phyloP scores from a whole-genome alignment of 1,139 yeast species.

The Geotrichum cucujoidarum region DNA sequence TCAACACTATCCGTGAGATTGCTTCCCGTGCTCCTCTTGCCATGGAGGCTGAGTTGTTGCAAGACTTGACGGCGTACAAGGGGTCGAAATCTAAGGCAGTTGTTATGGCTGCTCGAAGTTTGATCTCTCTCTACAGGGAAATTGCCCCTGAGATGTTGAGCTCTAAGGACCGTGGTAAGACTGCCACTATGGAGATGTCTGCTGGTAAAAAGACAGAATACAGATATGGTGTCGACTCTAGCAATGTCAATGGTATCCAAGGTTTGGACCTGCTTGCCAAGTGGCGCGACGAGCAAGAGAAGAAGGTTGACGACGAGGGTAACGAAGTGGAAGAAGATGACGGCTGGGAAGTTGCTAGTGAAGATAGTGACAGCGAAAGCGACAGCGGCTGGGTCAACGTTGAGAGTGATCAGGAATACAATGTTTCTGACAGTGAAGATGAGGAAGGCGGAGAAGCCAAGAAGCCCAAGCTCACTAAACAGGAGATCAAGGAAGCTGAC shows the following conservation, averaged over 20 bases:
- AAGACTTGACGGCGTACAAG: slow-evolving; percentile 83
- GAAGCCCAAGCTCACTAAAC: slow-evolving; percentile 24
- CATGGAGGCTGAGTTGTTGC: slow-evolving; percentile 77
- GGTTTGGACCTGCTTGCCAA: slow-evolving; percentile 85
- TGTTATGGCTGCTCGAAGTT: slow-evolving; percentile 88
- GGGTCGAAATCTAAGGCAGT: slow-evolving; percentile 93
- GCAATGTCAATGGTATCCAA: slow-evolving; percentile 52
- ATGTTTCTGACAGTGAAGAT: slow-evolving; percentile 60
- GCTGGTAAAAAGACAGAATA: slow-evolving; percentile 39
- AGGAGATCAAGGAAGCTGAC: slow-evolving; percentile 32
- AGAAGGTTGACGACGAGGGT: slow-evolving; percentile 42
- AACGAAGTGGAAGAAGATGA: slow-evolving; percentile 38
- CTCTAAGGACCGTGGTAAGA: slow-evolving; percentile 87
- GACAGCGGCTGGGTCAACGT: slow-evolving; percentile 52
- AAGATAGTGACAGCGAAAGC: slow-evolving; percentile 49
- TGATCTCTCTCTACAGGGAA: slow-evolving; percentile 81
- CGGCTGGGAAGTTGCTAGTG: slow-evolving; percentile 45
- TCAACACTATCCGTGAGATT: slow-evolving; percentile 90
- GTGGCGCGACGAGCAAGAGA: slow-evolving; percentile 71
- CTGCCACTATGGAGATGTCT: slow-evolving; percentile 74
- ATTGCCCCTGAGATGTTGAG: slow-evolving; percentile 94
- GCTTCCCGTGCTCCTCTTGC: slow-evolving; percentile 91
- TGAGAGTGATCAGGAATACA: slow-evolving; percentile 42
- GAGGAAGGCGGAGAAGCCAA: slow-evolving; percentile 34
- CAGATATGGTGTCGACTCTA: slow-evolving; percentile 56